Evolutionary conservation across 2,329 filamentous ascomycete species (phyloP).

Genomic region (Xylaria sp.): DNA sequence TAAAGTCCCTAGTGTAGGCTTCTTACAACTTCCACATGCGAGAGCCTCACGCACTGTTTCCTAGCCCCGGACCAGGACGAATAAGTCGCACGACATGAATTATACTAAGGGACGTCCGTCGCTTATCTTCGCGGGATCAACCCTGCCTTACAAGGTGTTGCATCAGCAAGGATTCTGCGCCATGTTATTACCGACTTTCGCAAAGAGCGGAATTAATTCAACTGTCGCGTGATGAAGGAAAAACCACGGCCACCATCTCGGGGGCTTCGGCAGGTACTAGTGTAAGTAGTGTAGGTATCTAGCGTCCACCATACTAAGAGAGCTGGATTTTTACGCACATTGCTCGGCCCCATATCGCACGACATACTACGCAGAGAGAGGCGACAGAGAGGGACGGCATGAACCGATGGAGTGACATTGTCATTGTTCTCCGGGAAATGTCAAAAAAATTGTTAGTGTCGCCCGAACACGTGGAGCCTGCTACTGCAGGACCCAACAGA

Average conservation of each 20-base stretch:
- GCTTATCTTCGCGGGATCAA: slow-evolving; percentile 19
- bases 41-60: too few species aligned
- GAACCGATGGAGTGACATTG: neutral
- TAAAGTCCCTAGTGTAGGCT: too few species aligned
- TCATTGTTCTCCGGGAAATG: neutral
- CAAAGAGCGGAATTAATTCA: neutral
- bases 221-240: slow-evolving; percentile 10
- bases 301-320: neutral
- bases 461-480: slow-evolving; percentile 4
- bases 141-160: slow-evolving; percentile 9
- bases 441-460: neutral
- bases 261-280: neutral
- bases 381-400: neutral
- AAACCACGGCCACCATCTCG: neutral
- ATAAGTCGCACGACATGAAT: neutral
- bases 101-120: slow-evolving; percentile 4
- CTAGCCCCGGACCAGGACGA: neutral
- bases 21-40: too few species aligned
- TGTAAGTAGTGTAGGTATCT: neutral
- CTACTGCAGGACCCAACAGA: neutral
- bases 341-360: neutral
- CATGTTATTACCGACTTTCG: neutral
- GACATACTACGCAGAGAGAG: neutral
- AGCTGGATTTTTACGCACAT: neutral
- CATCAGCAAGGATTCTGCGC: neutral